A percentile compares a stretch with the other conserved stretches of the same genome.
phyloP scores from a whole-genome alignment of 2,329 filamentous ascomycete genomes.

The Fusarium coffeatum region DNA sequence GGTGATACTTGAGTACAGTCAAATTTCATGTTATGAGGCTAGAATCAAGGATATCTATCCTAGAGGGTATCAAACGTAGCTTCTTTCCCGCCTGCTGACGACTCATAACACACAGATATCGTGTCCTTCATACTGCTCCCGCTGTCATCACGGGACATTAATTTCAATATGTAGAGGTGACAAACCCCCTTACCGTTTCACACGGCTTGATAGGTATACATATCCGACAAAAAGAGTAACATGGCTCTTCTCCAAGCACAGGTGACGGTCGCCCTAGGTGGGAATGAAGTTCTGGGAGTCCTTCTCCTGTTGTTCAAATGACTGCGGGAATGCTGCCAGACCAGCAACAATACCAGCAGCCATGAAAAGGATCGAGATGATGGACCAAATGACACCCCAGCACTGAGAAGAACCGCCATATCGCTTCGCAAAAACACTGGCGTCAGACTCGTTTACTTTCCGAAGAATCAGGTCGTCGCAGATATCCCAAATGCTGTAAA shows the following conservation, averaged over 20 bases:
- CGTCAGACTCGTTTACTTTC: slow-evolving; percentile 84
- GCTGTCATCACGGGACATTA: slow-evolving; percentile 34
- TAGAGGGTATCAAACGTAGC: slow-evolving; percentile 39
- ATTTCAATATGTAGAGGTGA: slow-evolving; percentile 1
- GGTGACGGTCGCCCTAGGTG: slow-evolving; percentile 46
- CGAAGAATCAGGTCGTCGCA: slow-evolving; percentile 84
- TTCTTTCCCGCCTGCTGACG: not conserved
- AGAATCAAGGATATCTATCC: slow-evolving; percentile 12
- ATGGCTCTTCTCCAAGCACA: not conserved
- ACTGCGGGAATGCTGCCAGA: slow-evolving; percentile 79
- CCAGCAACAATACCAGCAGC: slow-evolving; percentile 78
- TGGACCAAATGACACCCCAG: slow-evolving; percentile 83
- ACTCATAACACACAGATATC: slow-evolving; percentile 10
- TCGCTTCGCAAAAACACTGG: slow-evolving; percentile 80
- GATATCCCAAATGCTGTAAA: slow-evolving; percentile 88
- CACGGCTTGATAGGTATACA: not conserved
- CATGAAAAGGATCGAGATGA: slow-evolving; percentile 79
- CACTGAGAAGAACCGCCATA: slow-evolving; percentile 84
- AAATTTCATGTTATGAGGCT: not conserved
- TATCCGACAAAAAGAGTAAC: not conserved
- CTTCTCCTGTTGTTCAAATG: slow-evolving; percentile 73
- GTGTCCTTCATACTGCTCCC: slow-evolving; percentile 4
- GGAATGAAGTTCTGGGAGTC: slow-evolving; percentile 76
- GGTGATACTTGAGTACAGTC: not conserved
- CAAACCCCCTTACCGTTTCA: not conserved